A percentile compares a stretch with the other conserved stretches of the same genome.
Evolutionary conservation across 768 basidiomycete genomes (phyloP).

Genomic region (Dentipellis fragilis): DNA sequence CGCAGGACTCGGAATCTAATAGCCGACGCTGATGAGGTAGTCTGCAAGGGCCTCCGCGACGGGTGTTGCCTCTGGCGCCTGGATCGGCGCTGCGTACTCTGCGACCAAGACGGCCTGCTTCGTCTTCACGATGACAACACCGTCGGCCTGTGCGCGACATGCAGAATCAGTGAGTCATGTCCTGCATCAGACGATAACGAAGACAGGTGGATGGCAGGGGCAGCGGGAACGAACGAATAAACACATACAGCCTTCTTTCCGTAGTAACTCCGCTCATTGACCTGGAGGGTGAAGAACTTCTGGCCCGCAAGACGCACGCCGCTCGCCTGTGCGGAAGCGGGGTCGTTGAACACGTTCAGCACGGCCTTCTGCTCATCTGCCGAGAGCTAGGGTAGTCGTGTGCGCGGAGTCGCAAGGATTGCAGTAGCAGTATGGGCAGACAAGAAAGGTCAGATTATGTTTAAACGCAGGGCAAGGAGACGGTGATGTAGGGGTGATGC

Average conservation of each 20-base stretch:
- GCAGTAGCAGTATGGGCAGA: background rate
- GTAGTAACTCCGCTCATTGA: slow-evolving; percentile 44
- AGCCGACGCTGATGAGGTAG: slow-evolving; percentile 55
- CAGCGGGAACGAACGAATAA: no score
- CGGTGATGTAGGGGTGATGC: background rate
- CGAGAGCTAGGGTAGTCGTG: slow-evolving; percentile 36
- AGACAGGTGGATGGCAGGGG: background rate
- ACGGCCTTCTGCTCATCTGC: slow-evolving; percentile 54
- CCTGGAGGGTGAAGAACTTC: slow-evolving; percentile 68
- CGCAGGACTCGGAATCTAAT: slow-evolving; percentile 27
- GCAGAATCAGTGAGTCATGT: background rate
- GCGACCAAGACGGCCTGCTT: slow-evolving; percentile 78
- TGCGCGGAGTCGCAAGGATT: background rate
- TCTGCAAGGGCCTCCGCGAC: slow-evolving; percentile 66
- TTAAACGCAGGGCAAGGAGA: background rate
- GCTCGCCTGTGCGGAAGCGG: slow-evolving; percentile 30
- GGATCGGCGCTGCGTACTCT: slow-evolving; percentile 56
- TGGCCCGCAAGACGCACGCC: slow-evolving; percentile 57
- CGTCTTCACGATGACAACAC: slow-evolving; percentile 67
- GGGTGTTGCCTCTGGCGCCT: slow-evolving; percentile 55
- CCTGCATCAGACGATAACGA: background rate
- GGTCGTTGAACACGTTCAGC: slow-evolving; percentile 35
- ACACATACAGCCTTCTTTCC: slow-evolving; percentile 66
- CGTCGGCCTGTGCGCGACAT: slow-evolving; percentile 47
- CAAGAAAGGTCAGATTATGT: background rate